phyloP scores from a whole-genome alignment of 2,329 filamentous ascomycete genomes.

The Ambrosiella xylebori region DNA sequence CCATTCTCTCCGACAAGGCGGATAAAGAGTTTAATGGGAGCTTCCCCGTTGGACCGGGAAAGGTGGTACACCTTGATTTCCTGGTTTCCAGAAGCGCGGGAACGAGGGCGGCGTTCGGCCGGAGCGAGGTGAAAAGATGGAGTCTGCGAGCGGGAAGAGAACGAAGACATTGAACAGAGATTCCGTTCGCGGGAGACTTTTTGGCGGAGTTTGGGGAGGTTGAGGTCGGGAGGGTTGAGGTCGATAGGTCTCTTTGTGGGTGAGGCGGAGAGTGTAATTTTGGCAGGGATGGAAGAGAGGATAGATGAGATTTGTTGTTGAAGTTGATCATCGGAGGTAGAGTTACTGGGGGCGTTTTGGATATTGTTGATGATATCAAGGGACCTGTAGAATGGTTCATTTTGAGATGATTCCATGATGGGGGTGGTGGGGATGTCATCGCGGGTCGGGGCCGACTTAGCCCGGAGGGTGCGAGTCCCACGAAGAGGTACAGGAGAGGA shows the following conservation, averaged over 20 bases:
- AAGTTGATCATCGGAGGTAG: constrained; percentile 42
- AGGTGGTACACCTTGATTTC: constrained; percentile 90
- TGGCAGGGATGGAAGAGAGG: constrained; percentile 58
- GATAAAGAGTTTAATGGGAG: constrained; percentile 88
- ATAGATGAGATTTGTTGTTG: constrained; percentile 68
- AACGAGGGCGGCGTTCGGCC: constrained; percentile 29
- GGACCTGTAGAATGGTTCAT: constrained; percentile 27
- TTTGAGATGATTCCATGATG: constrained; percentile 17
- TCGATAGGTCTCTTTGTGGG: constrained; percentile 25
- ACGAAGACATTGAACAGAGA: constrained; percentile 33
- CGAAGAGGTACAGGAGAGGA: constrained; percentile 8
- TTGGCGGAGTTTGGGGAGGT: constrained; percentile 27
- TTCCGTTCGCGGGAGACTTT: constrained; percentile 27
- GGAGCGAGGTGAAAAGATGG: constrained; percentile 56
- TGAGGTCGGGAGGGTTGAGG: constrained; percentile 41
- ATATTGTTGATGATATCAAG: constrained; percentile 25
- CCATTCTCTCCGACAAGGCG: constrained; percentile 77
- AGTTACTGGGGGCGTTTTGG: constrained; percentile 12
- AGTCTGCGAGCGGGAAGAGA: constrained; percentile 40
- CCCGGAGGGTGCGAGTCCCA: constrained; percentile 4
- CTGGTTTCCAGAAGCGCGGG: constrained; percentile 30
- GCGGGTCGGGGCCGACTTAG: constrained; percentile 9
- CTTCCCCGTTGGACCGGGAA: constrained; percentile 62
- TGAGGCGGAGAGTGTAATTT: constrained; percentile 53
- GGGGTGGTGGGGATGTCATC: constrained; percentile 1